These are phyloP conservation scores for Euphorbia schlechtendalii DNA, from an alignment of 441 rosid genomes.

Conservation along the genomic window DNA sequence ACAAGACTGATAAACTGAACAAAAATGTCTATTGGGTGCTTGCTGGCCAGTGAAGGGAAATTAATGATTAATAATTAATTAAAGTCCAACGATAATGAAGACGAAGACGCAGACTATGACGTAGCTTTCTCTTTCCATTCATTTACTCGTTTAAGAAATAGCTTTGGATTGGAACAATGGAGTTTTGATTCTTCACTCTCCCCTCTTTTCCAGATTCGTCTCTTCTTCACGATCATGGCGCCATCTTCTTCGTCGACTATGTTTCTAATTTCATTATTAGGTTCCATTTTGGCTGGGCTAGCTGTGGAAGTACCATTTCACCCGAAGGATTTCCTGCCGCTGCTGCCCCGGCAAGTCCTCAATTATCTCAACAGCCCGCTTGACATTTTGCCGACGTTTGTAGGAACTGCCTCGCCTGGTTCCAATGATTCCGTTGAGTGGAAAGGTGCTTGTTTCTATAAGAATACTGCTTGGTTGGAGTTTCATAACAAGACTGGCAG, in stretches of 20 bases:
- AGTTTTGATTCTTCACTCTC: background rate
- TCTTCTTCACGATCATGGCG: conserved; percentile 5
- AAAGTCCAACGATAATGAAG: background rate
- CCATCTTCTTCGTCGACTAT: background rate
- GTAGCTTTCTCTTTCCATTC: too few species aligned
- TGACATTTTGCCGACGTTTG: conserved; percentile 75
- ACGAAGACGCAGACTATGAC: too few species aligned
- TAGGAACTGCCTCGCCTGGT: conserved; percentile 59
- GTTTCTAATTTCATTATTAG: background rate
- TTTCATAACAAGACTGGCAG: conserved; percentile 66
- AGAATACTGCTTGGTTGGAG: conserved; percentile 87
- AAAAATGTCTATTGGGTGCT: too few species aligned
- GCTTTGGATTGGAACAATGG: background rate
- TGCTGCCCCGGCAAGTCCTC: conserved; percentile 74
- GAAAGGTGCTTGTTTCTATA: conserved; percentile 88
- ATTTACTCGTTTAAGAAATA: background rate
- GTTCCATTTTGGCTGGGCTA: background rate
- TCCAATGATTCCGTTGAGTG: conserved; percentile 38
- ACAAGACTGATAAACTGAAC: too few species aligned
- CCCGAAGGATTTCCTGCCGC: conserved; percentile 62
- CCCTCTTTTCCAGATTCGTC: background rate
- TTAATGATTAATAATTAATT: too few species aligned
- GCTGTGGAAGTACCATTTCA: conserved; percentile 44
- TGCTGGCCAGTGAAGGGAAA: too few species aligned
- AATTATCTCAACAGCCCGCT: conserved; percentile 46